Evolutionary conservation across 108 stramenopile species (phyloP).

Genomic region (Pseudonitzschia multiseries): DNA sequence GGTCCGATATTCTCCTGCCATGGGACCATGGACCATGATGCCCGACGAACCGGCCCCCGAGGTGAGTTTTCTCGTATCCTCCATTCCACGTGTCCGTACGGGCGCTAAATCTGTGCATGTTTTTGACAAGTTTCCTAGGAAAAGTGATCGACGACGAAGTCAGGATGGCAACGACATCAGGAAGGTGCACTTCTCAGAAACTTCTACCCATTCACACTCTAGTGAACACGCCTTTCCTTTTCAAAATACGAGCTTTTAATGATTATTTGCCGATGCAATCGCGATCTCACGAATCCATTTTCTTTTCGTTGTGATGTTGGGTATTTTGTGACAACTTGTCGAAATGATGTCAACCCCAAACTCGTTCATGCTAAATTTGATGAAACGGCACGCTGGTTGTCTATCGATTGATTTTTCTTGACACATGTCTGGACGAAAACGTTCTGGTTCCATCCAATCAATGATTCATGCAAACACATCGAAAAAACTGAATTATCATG

Average conservation of each 20-base stretch:
- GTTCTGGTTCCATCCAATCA: no score
- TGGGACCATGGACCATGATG: constrained; percentile 21
- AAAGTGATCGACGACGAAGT: background rate
- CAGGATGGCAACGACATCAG: background rate
- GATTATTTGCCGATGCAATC: background rate
- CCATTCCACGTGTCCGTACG: constrained; percentile 18
- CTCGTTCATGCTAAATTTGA: no score
- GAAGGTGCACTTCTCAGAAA: background rate
- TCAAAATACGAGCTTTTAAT: background rate
- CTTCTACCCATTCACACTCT: background rate
- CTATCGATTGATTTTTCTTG: no score
- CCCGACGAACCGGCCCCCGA: constrained; percentile 18
- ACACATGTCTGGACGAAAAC: no score
- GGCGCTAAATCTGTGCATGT: background rate
- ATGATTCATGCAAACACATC: no score
- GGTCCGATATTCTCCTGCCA: background rate
- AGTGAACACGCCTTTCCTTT: background rate
- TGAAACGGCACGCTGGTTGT: no score
- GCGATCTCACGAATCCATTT: background rate
- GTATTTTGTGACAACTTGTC: background rate
- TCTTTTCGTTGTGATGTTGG: background rate
- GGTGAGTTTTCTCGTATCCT: constrained; percentile 8
- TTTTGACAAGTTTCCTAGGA: background rate
- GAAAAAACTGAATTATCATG: background rate
- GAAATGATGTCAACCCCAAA: background rate